Evolutionary conservation across 2,329 filamentous ascomycete genomes (phyloP).

Genomic region (Rosellinia necatrix): DNA sequence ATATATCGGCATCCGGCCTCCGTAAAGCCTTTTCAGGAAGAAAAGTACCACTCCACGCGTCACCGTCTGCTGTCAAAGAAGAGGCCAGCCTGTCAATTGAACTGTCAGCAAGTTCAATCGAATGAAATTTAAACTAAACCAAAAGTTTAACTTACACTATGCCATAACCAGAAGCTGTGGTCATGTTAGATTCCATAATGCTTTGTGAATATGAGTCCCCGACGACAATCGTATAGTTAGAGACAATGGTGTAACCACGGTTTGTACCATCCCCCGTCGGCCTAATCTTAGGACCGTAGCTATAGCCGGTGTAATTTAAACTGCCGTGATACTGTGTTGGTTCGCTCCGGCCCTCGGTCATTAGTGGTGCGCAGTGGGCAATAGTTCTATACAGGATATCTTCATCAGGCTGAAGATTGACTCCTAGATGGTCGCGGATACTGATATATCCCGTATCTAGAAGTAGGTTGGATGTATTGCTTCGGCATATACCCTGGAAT

Average conservation of each 20-base stretch:
- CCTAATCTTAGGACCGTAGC: too few relatives aligned
- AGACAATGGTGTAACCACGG: too few relatives aligned
- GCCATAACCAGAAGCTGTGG: too few relatives aligned
- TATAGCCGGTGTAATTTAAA: slow-evolving; percentile 1
- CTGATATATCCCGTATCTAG: slow-evolving; percentile 11
- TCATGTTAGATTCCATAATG: too few relatives aligned
- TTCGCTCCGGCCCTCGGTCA: background rate
- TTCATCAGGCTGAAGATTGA: background rate
- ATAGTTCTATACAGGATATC: background rate
- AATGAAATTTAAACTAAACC: too few relatives aligned
- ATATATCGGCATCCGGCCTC: background rate
- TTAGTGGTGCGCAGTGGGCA: slow-evolving; percentile 14
- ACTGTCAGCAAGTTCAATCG: too few relatives aligned
- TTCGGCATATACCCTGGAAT: slow-evolving; percentile 1
- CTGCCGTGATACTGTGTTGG: background rate
- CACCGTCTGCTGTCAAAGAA: too few relatives aligned
- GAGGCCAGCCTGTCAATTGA: too few relatives aligned
- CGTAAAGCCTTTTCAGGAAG: background rate
- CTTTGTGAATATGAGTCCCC: too few relatives aligned
- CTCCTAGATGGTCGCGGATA: slow-evolving; percentile 1
- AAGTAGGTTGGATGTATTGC: background rate
- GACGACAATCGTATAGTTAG: too few relatives aligned
- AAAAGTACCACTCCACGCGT: background rate
- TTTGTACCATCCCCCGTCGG: too few relatives aligned
- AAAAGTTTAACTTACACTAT: too few relatives aligned